A percentile compares a stretch with the other conserved stretches of the same genome.
Evolutionary conservation across 2,329 filamentous ascomycete genomes (phyloP).

Genomic region (Neofusicoccum cordaticola): DNA sequence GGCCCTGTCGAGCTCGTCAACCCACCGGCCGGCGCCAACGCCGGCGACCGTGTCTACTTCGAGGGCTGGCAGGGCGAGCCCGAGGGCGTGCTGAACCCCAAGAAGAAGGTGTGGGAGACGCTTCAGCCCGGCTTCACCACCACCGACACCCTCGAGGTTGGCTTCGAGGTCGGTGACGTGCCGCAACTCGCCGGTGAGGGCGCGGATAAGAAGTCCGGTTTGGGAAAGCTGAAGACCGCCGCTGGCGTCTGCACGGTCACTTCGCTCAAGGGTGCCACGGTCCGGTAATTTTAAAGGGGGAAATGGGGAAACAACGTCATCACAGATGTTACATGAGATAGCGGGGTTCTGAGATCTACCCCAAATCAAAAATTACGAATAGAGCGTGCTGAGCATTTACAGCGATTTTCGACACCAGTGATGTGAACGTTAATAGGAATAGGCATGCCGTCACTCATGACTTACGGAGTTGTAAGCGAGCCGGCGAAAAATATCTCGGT

Average conservation of each 20-base stretch:
- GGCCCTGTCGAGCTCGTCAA: slow-evolving; percentile 88
- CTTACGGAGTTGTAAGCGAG: no score
- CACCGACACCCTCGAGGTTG: slow-evolving; percentile 74
- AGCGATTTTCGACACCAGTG: background rate
- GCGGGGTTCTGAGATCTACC: background rate
- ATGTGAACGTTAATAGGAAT: no score
- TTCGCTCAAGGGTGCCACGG: slow-evolving; percentile 73
- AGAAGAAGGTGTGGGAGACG: slow-evolving; percentile 99
- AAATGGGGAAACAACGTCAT: background rate
- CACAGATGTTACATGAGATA: background rate
- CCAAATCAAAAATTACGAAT: slow-evolving; percentile 3
- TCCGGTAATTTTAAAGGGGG: slow-evolving; percentile 59
- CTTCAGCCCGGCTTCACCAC: slow-evolving; percentile 97
- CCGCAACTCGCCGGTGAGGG: slow-evolving; percentile 72
- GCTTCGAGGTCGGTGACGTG: slow-evolving; percentile 76
- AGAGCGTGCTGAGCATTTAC: background rate
- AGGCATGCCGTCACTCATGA: no score
- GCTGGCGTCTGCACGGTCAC: slow-evolving; percentile 82
- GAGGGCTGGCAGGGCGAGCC: slow-evolving; percentile 93
- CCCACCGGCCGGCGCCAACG: slow-evolving; percentile 73
- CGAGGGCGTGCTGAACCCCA: slow-evolving; percentile 91
- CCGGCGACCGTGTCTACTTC: slow-evolving; percentile 87
- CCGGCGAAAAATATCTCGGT: no score
- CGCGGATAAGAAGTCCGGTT: slow-evolving; percentile 52
- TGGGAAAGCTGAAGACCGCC: slow-evolving; percentile 69